Evolutionary conservation across 352 stramenopile species (phyloP).

Genomic region (Aphanomyces invadans): DNA sequence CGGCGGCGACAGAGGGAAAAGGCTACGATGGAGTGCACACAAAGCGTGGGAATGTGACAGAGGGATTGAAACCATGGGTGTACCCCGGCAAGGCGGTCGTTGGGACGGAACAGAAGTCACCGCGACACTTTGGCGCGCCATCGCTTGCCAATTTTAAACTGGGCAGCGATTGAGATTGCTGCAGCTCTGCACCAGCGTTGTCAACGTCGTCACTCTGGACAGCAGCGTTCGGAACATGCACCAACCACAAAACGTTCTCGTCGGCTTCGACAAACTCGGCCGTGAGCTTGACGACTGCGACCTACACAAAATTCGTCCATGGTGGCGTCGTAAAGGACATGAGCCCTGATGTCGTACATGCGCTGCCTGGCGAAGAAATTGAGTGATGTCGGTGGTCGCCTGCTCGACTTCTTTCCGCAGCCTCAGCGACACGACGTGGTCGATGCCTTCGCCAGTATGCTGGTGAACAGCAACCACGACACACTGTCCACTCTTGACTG

Average conservation of each 20-base stretch:
- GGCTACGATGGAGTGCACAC: no score
- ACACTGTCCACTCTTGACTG: neutral
- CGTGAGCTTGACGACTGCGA: slow-evolving; percentile 18
- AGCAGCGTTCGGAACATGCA: slow-evolving; percentile 28
- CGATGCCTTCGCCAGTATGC: neutral
- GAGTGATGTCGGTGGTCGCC: slow-evolving; percentile 26
- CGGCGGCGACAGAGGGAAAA: neutral
- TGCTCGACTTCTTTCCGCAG: slow-evolving; percentile 31
- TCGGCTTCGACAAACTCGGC: slow-evolving; percentile 38
- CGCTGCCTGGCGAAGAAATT: slow-evolving; percentile 27
- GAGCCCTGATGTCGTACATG: no score
- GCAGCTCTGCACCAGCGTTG: neutral
- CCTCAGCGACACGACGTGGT: slow-evolving; percentile 9
- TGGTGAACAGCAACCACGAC: neutral
- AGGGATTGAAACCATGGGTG: neutral
- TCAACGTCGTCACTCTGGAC: neutral
- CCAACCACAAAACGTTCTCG: slow-evolving; percentile 37
- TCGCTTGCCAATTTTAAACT: slow-evolving; percentile 30
- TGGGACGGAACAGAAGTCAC: slow-evolving; percentile 49
- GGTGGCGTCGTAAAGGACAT: no score
- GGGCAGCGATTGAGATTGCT: slow-evolving; percentile 40
- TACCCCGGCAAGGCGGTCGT: slow-evolving; percentile 4
- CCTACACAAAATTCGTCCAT: neutral
- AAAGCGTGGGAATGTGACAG: neutral
- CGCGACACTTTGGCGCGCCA: slow-evolving; percentile 40